These are phyloP conservation scores for Oryza nivara DNA, from an alignment of 176 grass and related monocot species.

Conservation along the genomic window DNA sequence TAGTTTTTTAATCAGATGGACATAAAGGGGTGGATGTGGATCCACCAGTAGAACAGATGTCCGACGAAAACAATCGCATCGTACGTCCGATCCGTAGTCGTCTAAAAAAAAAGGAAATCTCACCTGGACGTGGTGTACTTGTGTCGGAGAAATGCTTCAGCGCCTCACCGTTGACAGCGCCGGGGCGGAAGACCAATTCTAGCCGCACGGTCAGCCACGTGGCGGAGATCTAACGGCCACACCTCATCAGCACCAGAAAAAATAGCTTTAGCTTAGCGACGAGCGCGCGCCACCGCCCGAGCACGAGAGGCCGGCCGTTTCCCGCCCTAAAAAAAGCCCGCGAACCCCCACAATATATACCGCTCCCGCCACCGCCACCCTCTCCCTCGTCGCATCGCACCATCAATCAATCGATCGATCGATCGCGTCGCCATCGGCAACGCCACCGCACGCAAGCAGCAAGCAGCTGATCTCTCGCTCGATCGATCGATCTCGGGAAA, in stretches of 20 bases:
- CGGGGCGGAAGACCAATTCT: not conserved
- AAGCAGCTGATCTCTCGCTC: no score
- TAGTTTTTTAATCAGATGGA: no score
- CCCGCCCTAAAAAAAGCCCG: slow-evolving; percentile 21
- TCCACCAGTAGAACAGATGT: no score
- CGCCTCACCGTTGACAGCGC: not conserved
- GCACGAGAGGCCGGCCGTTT: not conserved
- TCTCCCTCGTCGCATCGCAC: no score
- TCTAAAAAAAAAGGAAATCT: no score
- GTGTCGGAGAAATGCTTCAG: not conserved
- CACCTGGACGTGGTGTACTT: not conserved
- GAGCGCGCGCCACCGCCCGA: slow-evolving; percentile 30
- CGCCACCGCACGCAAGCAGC: no score
- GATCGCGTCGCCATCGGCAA: no score
- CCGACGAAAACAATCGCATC: no score
- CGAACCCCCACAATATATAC: not conserved
- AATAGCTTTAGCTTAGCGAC: not conserved
- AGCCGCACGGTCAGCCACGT: not conserved
- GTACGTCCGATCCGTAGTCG: no score
- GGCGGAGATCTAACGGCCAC: not conserved
- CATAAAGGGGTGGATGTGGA: no score
- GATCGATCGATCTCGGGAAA: no score
- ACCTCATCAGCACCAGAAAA: not conserved
- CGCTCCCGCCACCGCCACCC: not conserved
- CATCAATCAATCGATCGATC: no score